phyloP scores from a whole-genome alignment of 2,329 filamentous ascomycete species.

The Hirsutella minnesotensis region DNA sequence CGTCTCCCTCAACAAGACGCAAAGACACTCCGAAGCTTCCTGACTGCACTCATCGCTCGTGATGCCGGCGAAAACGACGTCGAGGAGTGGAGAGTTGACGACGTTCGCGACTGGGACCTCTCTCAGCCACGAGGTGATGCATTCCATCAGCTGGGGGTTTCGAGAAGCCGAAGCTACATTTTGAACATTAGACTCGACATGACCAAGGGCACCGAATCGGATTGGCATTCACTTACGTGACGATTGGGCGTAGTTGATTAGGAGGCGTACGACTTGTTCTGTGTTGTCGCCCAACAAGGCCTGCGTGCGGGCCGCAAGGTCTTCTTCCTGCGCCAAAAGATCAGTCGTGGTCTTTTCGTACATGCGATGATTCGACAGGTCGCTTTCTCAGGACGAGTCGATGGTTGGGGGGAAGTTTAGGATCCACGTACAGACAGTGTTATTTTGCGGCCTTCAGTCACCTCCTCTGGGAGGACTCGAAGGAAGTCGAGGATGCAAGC shows the following conservation, averaged over 20 bases:
- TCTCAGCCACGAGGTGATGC: conserved; percentile 91
- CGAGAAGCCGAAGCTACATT: conserved; percentile 57
- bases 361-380: too few species aligned
- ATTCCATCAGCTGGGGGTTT: conserved; percentile 86
- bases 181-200: not conserved
- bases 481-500: conserved; percentile 91
- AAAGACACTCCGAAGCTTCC: conserved; percentile 83
- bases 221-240: conserved; percentile 50
- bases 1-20: conserved; percentile 84
- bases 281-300: conserved; percentile 89
- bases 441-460: conserved; percentile 98
- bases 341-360: conserved; percentile 21
- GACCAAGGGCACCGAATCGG: not conserved
- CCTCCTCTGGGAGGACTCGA: conserved; percentile 93
- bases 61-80: conserved; percentile 68
- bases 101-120: conserved; percentile 80
- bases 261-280: conserved; percentile 70
- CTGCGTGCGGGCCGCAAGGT: conserved; percentile 71
- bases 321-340: conserved; percentile 71
- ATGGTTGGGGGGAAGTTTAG: conserved; percentile 27
- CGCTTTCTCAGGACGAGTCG: too few species aligned
- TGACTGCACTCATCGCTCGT: conserved; percentile 69
- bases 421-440: conserved; percentile 91
- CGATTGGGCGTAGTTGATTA: conserved; percentile 85
- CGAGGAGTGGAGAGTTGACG: conserved; percentile 73